Evolutionary conservation across 495 filamentous ascomycete genomes (phyloP).

Genomic region (Amorphotheca resinae): DNA sequence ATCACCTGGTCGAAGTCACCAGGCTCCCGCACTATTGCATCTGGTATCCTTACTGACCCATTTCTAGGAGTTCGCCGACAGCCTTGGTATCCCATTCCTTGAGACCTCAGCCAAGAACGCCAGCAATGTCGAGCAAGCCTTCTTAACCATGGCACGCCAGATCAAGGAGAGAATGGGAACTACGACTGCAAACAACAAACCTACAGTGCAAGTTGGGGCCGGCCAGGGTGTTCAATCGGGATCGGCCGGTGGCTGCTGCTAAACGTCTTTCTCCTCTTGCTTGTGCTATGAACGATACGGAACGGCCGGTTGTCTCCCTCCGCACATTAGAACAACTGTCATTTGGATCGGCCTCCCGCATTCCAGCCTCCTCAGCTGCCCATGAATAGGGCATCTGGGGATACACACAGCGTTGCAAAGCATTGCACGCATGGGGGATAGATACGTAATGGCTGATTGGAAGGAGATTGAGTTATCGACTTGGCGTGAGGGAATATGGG

Average conservation of each 20-base stretch:
- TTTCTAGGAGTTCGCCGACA: conserved; percentile 90
- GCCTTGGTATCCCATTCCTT: conserved; percentile 96
- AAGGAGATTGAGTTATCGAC: conserved; percentile 8
- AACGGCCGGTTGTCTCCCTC: conserved; percentile 12
- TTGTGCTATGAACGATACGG: conserved; percentile 8
- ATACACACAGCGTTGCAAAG: conserved; percentile 10
- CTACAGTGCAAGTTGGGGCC: conserved; percentile 85
- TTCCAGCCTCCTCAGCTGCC: conserved; percentile 8
- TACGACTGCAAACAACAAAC: conserved; percentile 88
- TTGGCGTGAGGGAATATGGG: conserved; percentile 18
- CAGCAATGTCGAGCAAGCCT: conserved; percentile 98
- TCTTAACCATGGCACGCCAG: conserved; percentile 98
- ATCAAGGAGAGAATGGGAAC: conserved; percentile 99
- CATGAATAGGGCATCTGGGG: conserved; percentile 6
- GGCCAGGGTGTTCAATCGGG: conserved; percentile 91
- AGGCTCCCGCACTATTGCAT: background rate
- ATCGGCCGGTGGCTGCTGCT: conserved; percentile 88
- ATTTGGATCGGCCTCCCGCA: conserved; percentile 18
- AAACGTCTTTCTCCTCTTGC: conserved; percentile 26
- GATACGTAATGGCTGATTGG: conserved; percentile 19
- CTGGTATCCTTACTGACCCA: conserved; percentile 8
- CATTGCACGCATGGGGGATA: conserved; percentile 13
- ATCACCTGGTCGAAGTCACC: conserved; percentile 15
- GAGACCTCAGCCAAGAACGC: conserved; percentile 99
- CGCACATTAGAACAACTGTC: conserved; percentile 20